A percentile compares a stretch with the other conserved stretches of the same genome.
phyloP scores from a whole-genome alignment of 2,329 filamentous ascomycete species.

The Trichoderma cornu-damae region DNA sequence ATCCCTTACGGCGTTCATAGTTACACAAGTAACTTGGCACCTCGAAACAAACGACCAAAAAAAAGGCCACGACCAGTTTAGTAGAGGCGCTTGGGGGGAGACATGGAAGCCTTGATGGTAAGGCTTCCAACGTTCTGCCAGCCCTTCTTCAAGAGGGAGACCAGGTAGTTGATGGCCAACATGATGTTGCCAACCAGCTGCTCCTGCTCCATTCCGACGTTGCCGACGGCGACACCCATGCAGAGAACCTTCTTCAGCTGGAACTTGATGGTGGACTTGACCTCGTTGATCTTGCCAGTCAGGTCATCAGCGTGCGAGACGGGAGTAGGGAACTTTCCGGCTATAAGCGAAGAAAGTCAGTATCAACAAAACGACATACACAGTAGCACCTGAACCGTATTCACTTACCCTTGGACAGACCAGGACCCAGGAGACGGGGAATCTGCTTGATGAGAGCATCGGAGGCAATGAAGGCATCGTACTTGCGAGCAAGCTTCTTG shows the following conservation, averaged over 20 bases:
- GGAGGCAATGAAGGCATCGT: slow-evolving; percentile 98
- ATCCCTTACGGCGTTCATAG: slow-evolving; percentile 1
- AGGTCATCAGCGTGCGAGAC: slow-evolving; percentile 97
- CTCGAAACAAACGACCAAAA: slow-evolving; percentile 20
- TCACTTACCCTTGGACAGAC: slow-evolving; percentile 84
- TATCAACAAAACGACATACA: background rate
- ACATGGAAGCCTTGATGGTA: slow-evolving; percentile 99
- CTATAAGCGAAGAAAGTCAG: slow-evolving; percentile 44
- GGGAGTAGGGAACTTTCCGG: slow-evolving; percentile 99
- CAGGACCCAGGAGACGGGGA: slow-evolving; percentile 96
- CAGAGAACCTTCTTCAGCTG: slow-evolving; percentile 99
- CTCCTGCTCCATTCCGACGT: slow-evolving; percentile 95
- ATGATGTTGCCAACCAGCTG: slow-evolving; percentile 98
- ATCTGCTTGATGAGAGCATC: slow-evolving; percentile 99
- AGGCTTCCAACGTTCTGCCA: slow-evolving; percentile 99
- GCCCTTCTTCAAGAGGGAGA: slow-evolving; percentile 99
- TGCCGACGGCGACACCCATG: slow-evolving; percentile 98
- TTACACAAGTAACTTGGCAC: background rate
- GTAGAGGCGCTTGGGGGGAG: slow-evolving; percentile 95
- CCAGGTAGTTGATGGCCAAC: slow-evolving; percentile 99
- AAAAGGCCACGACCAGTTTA: slow-evolving; percentile 47
- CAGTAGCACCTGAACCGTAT: slow-evolving; percentile 25
- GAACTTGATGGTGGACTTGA: slow-evolving; percentile 99
- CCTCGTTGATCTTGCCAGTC: slow-evolving; percentile 91
- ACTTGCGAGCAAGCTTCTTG: slow-evolving; percentile 99